Evolutionary conservation across 2,329 filamentous ascomycete genomes (phyloP).

Genomic region (Aureobasidium melanogenum): DNA sequence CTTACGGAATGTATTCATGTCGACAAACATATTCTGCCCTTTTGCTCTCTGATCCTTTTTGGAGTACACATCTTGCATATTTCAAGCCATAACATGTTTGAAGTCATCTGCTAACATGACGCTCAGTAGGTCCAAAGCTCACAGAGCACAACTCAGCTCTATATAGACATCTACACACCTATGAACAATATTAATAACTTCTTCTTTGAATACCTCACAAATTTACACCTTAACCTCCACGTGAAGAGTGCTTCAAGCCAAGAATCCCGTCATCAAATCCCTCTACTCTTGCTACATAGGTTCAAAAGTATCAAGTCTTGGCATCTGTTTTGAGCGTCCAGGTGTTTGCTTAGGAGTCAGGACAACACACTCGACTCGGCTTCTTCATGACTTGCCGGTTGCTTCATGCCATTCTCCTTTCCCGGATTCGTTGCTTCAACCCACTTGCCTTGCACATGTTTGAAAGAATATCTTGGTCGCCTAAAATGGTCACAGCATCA

Average conservation of each 20-base stretch:
- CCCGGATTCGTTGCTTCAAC: too few species aligned
- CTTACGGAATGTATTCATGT: constrained; percentile 4
- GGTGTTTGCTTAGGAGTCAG: too few species aligned
- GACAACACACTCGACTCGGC: too few species aligned
- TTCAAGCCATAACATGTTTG: background rate
- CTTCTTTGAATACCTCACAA: too few species aligned
- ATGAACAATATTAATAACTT: too few species aligned
- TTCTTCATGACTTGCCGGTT: background rate
- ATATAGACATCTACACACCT: background rate
- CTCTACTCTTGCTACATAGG: too few species aligned
- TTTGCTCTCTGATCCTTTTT: constrained; percentile 9
- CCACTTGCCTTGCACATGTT: background rate
- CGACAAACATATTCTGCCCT: constrained; percentile 10
- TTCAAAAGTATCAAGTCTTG: too few species aligned
- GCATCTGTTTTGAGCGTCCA: too few species aligned
- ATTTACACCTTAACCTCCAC: too few species aligned
- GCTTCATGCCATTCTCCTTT: too few species aligned
- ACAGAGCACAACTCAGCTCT: background rate
- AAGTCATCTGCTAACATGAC: background rate
- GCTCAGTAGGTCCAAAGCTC: background rate
- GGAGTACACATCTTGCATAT: background rate
- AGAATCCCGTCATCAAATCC: too few species aligned
- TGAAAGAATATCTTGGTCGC: background rate
- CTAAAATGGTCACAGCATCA: background rate
- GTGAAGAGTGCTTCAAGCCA: too few species aligned